These are phyloP conservation scores for Dactylellina cionopaga DNA, from an alignment of 2,329 filamentous ascomycete species.

Conservation along the genomic window DNA sequence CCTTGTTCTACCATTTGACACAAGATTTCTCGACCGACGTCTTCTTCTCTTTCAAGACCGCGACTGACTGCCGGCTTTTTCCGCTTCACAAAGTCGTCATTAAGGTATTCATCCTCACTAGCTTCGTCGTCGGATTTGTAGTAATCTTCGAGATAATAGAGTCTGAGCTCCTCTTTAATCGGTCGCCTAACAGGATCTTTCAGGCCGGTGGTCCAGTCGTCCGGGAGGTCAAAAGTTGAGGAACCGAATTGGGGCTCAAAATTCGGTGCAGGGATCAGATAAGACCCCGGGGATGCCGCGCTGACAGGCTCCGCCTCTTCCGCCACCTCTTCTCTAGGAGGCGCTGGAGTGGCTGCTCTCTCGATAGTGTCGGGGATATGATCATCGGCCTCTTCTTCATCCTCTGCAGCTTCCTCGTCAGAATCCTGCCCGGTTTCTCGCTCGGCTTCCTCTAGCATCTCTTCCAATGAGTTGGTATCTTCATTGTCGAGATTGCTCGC, in stretches of 20 bases:
- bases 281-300: conserved; percentile 9
- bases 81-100: conserved; percentile 73
- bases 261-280: conserved; percentile 34
- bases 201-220: conserved; percentile 33
- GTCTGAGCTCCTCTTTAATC: conserved; percentile 41
- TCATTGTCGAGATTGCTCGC: not conserved
- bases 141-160: conserved; percentile 51
- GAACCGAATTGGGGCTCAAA: conserved; percentile 48
- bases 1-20: conserved; percentile 92
- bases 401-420: conserved; percentile 12
- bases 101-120: conserved; percentile 73
- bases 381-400: conserved; percentile 35
- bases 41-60: conserved; percentile 70
- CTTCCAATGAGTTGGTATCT: not conserved
- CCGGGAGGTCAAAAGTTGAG: conserved; percentile 40
- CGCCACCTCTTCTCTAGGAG: conserved; percentile 16
- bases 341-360: conserved; percentile 37
- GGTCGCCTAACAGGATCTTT: conserved; percentile 45
- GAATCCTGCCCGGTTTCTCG: conserved; percentile 38
- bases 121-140: conserved; percentile 58
- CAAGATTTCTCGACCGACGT: conserved; percentile 86
- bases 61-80: conserved; percentile 74
- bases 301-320: conserved; percentile 12
- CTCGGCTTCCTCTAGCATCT: conserved; percentile 5
- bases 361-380: conserved; percentile 44